Conservation (phyloP, 176 grass and related monocot species). For the Guadua angustifolia region DNA sequence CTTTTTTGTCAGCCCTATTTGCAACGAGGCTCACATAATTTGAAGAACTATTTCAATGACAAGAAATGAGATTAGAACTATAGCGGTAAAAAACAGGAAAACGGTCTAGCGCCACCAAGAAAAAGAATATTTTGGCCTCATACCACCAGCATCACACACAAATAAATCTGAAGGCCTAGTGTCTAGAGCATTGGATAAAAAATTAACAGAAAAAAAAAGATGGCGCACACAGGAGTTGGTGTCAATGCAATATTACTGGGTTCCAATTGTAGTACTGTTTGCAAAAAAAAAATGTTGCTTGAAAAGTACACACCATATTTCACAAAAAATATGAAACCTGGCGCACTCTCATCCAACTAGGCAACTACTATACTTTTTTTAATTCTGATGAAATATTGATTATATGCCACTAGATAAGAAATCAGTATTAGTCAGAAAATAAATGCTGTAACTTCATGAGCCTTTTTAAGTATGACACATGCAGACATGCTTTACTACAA, state of each 20-base stretch:
- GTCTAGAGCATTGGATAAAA: constrained; percentile 12
- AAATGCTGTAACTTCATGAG: not conserved
- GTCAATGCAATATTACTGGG: constrained; percentile 5
- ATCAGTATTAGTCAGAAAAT: not conserved
- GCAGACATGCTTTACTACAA: constrained; percentile 14
- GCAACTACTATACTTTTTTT: not conserved
- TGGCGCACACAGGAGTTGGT: not conserved
- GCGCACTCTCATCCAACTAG: constrained; percentile 2
- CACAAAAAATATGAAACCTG: constrained; percentile 8
- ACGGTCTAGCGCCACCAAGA: not conserved
- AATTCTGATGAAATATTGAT: not conserved
- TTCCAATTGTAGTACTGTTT: not conserved
- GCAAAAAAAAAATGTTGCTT: constrained; percentile 22
- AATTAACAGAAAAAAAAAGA: not conserved
- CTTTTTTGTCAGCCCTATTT: too few relatives aligned
- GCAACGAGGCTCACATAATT: not conserved
- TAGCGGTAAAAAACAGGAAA: not conserved
- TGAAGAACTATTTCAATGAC: not conserved
- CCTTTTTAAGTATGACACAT: not conserved
- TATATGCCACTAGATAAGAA: constrained; percentile 23
- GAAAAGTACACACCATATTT: constrained; percentile 13
- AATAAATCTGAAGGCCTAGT: not conserved
- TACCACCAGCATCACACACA: not conserved
- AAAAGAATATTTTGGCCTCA: not conserved
- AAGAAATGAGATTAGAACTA: not conserved